Base-by-base conservation (phyloP, 192 early-diverging fungal genomes). In the Rhizophagus sp. region DNA sequence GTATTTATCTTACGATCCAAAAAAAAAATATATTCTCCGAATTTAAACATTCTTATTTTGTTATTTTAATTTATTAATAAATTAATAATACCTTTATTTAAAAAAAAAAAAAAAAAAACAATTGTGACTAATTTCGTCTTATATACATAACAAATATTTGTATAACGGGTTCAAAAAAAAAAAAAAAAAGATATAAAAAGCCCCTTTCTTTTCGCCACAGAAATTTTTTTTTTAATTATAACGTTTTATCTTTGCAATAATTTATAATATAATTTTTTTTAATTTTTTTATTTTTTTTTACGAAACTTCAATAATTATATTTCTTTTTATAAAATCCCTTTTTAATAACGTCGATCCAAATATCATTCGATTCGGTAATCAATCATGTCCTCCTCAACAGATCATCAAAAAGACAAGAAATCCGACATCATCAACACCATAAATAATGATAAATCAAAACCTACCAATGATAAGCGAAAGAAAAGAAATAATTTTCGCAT, bases 401-500 rank as follows among this genome's bases (percentile, higher is more conserved):
- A 57, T 57, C 52, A 57, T 19, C 52, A 57, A 19, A 57, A 57
- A 19, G 3, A 17, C 15, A 52, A 52, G 4, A 24, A 66, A 30
- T 66, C 64, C 4, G 64, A 22, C 30, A 7, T 1, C 30, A 30
- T 30, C 30, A 30, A 30, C 30, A 30, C 24, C n/a, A 65, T 65
- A 7, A 65, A 27, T 65, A 12, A 11, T 66, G 4, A 4, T 13
- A 33, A 66, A 22, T 66, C 64, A 13, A 13, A 30, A 13, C 33
- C 64, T 6, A 66, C 24, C 27, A 15, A 2, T 30, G 64, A 30
- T 66, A 12, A 30, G 0, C 65, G 71, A 24, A 41, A 73, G 13
- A 19, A 47, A 73, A 73, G 1, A 30, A 73, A 47, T 73, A 73
- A 30, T 9, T 22, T 73, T 73, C 39, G 24, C 17, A 73, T 73